Conservation (phyloP, 1,139 yeast genomes). For the Yamadazyma sp. region DNA sequence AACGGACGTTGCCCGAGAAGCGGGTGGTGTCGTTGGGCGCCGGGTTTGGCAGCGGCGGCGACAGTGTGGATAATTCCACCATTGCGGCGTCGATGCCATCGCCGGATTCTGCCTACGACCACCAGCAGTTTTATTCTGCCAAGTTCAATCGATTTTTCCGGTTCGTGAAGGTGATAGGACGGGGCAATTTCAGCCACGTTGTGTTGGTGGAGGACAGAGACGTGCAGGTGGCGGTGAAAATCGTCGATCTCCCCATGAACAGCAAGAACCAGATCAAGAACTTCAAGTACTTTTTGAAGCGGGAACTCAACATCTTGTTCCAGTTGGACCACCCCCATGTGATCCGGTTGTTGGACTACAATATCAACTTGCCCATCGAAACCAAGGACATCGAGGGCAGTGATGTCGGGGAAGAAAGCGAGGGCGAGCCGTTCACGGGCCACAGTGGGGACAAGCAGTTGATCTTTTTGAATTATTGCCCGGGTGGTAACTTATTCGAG, state of each 20-base stretch:
- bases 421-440: constrained; percentile 13
- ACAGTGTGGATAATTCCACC: constrained; percentile 4
- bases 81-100: background rate
- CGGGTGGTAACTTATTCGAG: constrained; percentile 81
- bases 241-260: constrained; percentile 36
- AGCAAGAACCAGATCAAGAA: constrained; percentile 28
- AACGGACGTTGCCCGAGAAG: constrained; percentile 15
- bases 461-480: constrained; percentile 72
- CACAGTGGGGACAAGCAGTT: constrained; percentile 35
- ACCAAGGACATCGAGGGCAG: constrained; percentile 21
- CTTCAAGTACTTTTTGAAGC: constrained; percentile 65
- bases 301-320: constrained; percentile 72
- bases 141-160: constrained; percentile 18
- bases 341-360: constrained; percentile 35
- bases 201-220: constrained; percentile 38
- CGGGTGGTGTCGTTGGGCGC: constrained; percentile 2
- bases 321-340: constrained; percentile 45
- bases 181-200: constrained; percentile 63
- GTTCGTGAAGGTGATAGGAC: constrained; percentile 43
- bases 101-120: background rate
- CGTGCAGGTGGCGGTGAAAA: constrained; percentile 40
- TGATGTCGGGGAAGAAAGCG: constrained; percentile 18
- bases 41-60: no score
- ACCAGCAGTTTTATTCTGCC: constrained; percentile 15
- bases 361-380: constrained; percentile 23